These are phyloP conservation scores for Clohesyomyces aquaticus DNA, from an alignment of 495 filamentous ascomycete species.

Conservation along the genomic window DNA sequence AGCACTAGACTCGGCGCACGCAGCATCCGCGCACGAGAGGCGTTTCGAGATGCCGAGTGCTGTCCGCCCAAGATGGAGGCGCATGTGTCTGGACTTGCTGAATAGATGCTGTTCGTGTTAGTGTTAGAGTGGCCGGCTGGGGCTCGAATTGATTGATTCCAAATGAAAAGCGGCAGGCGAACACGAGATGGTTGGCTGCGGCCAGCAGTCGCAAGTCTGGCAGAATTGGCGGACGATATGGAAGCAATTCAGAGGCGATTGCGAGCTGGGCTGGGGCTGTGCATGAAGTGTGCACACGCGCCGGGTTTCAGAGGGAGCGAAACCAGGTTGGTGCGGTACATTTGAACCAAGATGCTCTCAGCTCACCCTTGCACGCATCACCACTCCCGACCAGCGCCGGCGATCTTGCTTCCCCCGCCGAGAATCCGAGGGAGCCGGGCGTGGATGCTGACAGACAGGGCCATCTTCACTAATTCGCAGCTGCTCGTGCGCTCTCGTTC, in stretches of 20 bases:
- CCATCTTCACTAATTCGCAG: not conserved
- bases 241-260: not conserved
- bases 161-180: not conserved
- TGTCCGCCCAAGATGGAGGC: too few species aligned
- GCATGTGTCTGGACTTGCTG: too few species aligned
- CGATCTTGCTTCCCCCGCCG: constrained; percentile 6
- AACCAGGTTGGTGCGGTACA: not conserved
- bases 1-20: not conserved
- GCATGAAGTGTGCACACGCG: constrained; percentile 20
- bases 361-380: constrained; percentile 7
- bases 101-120: not conserved
- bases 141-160: not conserved
- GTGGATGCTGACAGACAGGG: not conserved
- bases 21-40: not conserved
- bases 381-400: constrained; percentile 1
- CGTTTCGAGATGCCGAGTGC: not conserved
- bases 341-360: not conserved
- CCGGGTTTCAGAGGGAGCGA: constrained; percentile 26
- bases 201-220: too few species aligned
- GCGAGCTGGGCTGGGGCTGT: constrained; percentile 17
- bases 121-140: not conserved
- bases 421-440: constrained; percentile 8
- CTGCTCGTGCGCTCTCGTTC: not conserved
- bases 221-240: not conserved
- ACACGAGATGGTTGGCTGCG: too few species aligned